Base-by-base conservation (phyloP, 495 filamentous ascomycete genomes). In the Penicillium taxi region DNA sequence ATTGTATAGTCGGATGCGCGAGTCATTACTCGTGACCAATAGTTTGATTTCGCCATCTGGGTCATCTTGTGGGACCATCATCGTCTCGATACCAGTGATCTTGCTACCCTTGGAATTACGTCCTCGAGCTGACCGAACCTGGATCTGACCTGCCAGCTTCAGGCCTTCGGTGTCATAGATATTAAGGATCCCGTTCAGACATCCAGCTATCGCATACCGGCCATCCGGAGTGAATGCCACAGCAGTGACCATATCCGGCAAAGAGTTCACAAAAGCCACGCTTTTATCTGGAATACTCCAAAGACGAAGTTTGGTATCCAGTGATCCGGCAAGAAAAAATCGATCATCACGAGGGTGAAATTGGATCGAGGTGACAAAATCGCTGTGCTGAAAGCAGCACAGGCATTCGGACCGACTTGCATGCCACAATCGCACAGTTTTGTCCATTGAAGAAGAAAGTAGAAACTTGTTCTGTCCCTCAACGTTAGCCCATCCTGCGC, bases 231-330 rank as follows among this genome's bases (percentile, higher is more conserved):
- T 82, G 52, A 99, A 99, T 1, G 82, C 80, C 2, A 96, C 90
- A 1, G 93, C 84, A 0, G 91, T 99, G 32, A 96, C 84, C 52
- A 94, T 79, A 45, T 96, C 91, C 0, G 86, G 82, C 2, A 90
- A 64, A 34, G 84, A 78, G 16, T 70, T 84, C 59, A 82, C 85
- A 57, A 79, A 99, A 1, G 90, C 90, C 12, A 99, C 86, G 30
- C 75, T 81, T 57, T 96, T 96, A 52, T 99, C 91, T 0, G 91
- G 91, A 37, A 99, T 99, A 44, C 86, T 95, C 91, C 91, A 99
- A 8, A 99, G 61, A 20, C 91, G 73, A 31, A 99, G 57, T 53
- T 87, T 90, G n/a, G 80, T 85, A 56, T 99, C 91, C 19, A 96
- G 67, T 7, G 86, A 94, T 3, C 91, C 91, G 6, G 91, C 91